Evolutionary conservation across 2,329 filamentous ascomycete species (phyloP), one percentile per base, ranked within the genome.

Genomic region (Pezicula neosporulosa): DNA sequence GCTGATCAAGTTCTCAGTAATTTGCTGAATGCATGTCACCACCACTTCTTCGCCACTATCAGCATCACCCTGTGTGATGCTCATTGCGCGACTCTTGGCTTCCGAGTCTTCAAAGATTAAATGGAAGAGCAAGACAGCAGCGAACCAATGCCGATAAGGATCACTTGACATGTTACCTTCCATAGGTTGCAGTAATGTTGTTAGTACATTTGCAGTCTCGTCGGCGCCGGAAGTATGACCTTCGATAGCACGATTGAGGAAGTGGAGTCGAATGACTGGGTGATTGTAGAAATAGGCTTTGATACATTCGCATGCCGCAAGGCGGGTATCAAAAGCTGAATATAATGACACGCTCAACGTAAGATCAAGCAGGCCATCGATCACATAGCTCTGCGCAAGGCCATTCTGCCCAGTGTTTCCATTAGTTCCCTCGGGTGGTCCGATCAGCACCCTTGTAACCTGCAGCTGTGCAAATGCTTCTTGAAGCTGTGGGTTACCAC

Each of bases 1-100:
- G 47, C 85, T 83, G 33, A 96, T 81, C n/a, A 99, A 76, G 64
- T 97, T 93, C 4, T 88, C 87, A 8, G 91, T 83, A 53, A 97
- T 81, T 1, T 86, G 87, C 68, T 99, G 94, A 47, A 99, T 90
- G 63, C 90, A 90, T 0, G 93, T 97, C 12, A 99, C 87, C 12
- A 99, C 87, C 12, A 97, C 90, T 69, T 99, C 94, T 72, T 99
- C 94, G 4, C 93, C 94, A 59, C 80, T 89, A 33, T 87, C 85
- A 19, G 89, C 89, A 67, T 97, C 90, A 10, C 94, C 94, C 69
- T 97, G 93, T 0, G 85, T 90, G 18, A 99, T 85, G 19, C 80
- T 79, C 79, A 95, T 90, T 16, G 92, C 85, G 46, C 88, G 77
- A 6, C 78, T 77, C 67, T 97, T 97, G 2, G 89, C 89, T 57